Base-by-base conservation (phyloP, 768 basidiomycete genomes). In the Pleurotus ostreatus region DNA sequence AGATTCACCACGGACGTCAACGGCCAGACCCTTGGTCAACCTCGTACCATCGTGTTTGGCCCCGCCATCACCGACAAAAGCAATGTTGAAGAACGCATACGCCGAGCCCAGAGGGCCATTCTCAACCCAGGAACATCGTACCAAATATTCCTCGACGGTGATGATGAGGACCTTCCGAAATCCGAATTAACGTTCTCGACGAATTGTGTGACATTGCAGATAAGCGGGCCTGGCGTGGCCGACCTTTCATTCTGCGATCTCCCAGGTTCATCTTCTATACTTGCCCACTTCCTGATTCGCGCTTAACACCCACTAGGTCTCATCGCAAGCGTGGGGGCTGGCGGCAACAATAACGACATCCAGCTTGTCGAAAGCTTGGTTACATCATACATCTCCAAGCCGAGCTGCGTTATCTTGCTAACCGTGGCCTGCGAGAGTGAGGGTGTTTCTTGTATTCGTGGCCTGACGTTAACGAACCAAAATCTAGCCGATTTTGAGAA, bases 401-500 rank as follows among this genome's bases (percentile, higher is more conserved):
- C 81, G 0, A 89, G 77, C 53, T 89, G 88, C 39, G 80, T 83
- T 6, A 79, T 85, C 15, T 67, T 91, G 0, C 57, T 88, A 23
- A 80, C 78, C 0, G 77, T 83, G 0, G 78, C 88, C 0, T 86
- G 85, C 60, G 85, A 87, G 67, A 85, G 86, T 86, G 55, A 57
- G 20, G 20, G 20, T 25, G 11, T 12, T 49, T 23, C 38, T 9
- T 30, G 16, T 16, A 30, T 41, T 30, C 8, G 26, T 30, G 6
- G 8, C 26, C 26, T 30, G 30, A 11, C 39, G n/a, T 52, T 52
- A 18, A 47, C 20, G 12, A 43, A 46, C 8, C 54, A 15, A 23
- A 8, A 26, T 44, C 41, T 46, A 92, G 90, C 88, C 51, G 88
- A 92, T 59, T 88, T 88, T 16, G 86, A 91, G 61, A 92, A 89